A percentile compares a stretch with the other conserved stretches of the same genome.
Conservation (phyloP, 116 monocot genomes). For the Trichopus zeylanicus region DNA sequence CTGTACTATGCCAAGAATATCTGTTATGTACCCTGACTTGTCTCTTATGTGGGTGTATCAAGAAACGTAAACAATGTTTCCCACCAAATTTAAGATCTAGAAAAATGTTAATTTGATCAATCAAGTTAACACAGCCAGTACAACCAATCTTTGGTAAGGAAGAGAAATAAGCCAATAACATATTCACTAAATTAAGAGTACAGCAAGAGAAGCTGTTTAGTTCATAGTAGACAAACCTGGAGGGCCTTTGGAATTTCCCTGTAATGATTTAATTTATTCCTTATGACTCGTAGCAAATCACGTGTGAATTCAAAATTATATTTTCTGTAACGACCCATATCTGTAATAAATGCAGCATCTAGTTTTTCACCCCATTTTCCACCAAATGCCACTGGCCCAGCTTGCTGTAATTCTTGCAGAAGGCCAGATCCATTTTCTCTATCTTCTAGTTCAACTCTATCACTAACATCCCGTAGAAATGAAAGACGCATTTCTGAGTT, state of each 20-base stretch:
- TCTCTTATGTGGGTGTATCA: too few relatives aligned
- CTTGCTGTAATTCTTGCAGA: slow-evolving; percentile 34
- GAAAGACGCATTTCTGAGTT: slow-evolving; percentile 61
- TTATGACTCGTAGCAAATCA: slow-evolving; percentile 80
- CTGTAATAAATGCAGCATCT: slow-evolving; percentile 52
- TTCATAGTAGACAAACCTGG: too few relatives aligned
- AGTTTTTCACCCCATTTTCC: slow-evolving; percentile 90
- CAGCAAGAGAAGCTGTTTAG: too few relatives aligned
- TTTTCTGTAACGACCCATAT: slow-evolving; percentile 85
- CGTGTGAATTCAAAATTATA: slow-evolving; percentile 77
- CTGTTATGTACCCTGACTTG: too few relatives aligned
- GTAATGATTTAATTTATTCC: slow-evolving; percentile 90
- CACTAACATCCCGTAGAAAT: slow-evolving; percentile 86
- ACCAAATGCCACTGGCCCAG: slow-evolving; percentile 58
- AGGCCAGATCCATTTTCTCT: slow-evolving; percentile 66
- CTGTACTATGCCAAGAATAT: too few relatives aligned
- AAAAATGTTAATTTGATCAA: too few relatives aligned
- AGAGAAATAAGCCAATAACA: too few relatives aligned
- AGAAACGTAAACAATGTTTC: too few relatives aligned
- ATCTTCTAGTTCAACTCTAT: slow-evolving; percentile 77
- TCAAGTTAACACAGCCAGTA: too few relatives aligned
- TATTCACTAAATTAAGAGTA: too few relatives aligned
- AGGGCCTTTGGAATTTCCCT: slow-evolving; percentile 71
- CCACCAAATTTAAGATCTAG: too few relatives aligned
- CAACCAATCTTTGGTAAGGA: too few relatives aligned